Percentiles rank a stretch among this genome's conserved stretches.
Conservation (phyloP, 2,329 filamentous ascomycete genomes). For the Talaromyces albobiverticillius region DNA sequence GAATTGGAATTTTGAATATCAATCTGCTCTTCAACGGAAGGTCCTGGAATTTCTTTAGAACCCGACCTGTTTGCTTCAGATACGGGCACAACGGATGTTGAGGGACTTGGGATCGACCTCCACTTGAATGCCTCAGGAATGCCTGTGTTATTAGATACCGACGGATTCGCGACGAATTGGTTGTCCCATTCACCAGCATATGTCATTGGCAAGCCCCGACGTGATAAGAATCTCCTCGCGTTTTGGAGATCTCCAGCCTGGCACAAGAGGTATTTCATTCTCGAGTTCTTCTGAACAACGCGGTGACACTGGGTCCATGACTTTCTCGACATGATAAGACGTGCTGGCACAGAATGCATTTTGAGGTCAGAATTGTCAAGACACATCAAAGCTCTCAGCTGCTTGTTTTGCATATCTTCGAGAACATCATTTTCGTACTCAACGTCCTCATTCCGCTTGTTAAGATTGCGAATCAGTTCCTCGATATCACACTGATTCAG, state of each 20-base stretch:
- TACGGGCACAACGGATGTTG: not conserved
- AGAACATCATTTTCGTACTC: constrained; percentile 28
- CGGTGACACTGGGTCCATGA: constrained; percentile 21
- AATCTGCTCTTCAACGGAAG: not conserved
- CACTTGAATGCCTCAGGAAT: constrained; percentile 1
- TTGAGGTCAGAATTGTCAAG: constrained; percentile 31
- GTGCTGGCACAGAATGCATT: constrained; percentile 22
- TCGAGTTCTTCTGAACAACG: constrained; percentile 10
- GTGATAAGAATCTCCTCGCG: constrained; percentile 30
- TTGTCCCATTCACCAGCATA: constrained; percentile 35
- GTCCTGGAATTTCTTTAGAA: not conserved
- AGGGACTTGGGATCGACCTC: not conserved
- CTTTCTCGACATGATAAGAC: constrained; percentile 27
- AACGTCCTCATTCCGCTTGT: constrained; percentile 25
- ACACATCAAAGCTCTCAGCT: constrained; percentile 28
- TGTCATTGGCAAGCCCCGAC: constrained; percentile 24
- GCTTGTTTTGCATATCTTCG: constrained; percentile 32
- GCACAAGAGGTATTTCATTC: constrained; percentile 28
- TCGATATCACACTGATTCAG: constrained; percentile 23
- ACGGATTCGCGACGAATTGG: constrained; percentile 19
- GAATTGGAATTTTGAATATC: not conserved
- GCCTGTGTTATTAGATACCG: not conserved
- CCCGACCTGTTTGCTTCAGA: not conserved
- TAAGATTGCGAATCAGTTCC: constrained; percentile 19
- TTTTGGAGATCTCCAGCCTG: constrained; percentile 27